A percentile compares a stretch with the other conserved stretches of the same genome.
These are phyloP conservation scores for Fraxinus baroniana DNA, from an alignment of 305 asterid genomes.

Conservation along the genomic window DNA sequence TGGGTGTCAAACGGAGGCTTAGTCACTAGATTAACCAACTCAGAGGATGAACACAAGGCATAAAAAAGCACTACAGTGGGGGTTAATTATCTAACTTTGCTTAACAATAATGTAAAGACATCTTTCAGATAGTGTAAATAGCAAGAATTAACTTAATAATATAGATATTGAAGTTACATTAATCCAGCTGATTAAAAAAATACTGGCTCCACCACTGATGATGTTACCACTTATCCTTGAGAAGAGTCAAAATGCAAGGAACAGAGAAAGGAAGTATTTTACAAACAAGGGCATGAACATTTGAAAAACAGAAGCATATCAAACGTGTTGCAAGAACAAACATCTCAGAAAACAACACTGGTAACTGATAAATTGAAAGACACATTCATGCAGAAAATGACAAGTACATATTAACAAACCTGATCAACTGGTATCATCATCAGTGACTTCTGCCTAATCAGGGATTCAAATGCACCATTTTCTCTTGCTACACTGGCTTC, in stretches of 20 bases:
- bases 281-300: conserved; percentile 6
- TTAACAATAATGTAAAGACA: background rate
- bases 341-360: conserved; percentile 4
- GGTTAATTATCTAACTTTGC: background rate
- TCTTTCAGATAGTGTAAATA: background rate
- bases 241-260: conserved; percentile 6
- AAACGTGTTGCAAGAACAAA: conserved; percentile 7
- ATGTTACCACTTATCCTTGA: background rate
- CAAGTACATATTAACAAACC: conserved; percentile 45
- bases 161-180: background rate
- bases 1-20: background rate
- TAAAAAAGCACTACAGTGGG: background rate
- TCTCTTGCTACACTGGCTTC: conserved; percentile 95
- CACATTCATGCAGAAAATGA: conserved; percentile 20
- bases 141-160: background rate
- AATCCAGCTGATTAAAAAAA: background rate
- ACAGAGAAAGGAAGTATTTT: background rate
- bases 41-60: background rate
- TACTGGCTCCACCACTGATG: background rate
- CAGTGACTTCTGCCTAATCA: conserved; percentile 90
- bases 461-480: conserved; percentile 90
- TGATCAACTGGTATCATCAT: conserved; percentile 86
- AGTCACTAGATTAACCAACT: background rate
- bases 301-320: conserved; percentile 16
- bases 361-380: conserved; percentile 8